Base-by-base conservation (phyloP, 2,329 filamentous ascomycete genomes). In the Dothidotthia symphoricarpi region DNA sequence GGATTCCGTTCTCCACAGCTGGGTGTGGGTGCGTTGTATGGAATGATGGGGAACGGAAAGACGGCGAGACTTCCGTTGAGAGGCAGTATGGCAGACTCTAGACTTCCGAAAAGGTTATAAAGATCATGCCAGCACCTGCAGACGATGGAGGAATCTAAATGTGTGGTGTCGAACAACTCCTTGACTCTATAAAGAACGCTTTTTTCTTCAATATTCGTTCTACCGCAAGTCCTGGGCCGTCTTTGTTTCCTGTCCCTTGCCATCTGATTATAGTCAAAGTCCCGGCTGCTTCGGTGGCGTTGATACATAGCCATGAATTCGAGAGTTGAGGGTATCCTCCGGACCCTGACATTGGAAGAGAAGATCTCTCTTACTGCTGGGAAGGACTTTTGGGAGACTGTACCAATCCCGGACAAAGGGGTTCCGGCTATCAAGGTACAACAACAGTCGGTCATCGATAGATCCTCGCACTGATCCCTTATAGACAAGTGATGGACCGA, bases 371-470 rank as follows among this genome's bases (percentile, higher is more conserved):
- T 65, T 9, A 51, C 64, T 34, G 59, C 61, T 24, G 61, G 61
- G n/a, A 64, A 61, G 33, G 81, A 85, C 65, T 83, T 85, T 57
- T 86, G 82, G 82, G 81, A 85, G 57, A 84, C 82, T 16, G 76
- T 80, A 42, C 64, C 76, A 7, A 66, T 85, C 4, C 75, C 76
- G 3, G 59, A 76, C 6, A 74, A 82, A 50, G 75, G 76, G 2
- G 72, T 86, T 7, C 81, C 82, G 5, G 76, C 81, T 0, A 69
- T 86, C 14, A 65, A 64, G 43, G 61, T 63, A 52, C 12, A 36
- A 11, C 11, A 5, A 16, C 9, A 11, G 10, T 24, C 3, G n/a
- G 3, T 3, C 7, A 12, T 9, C 11, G 7, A 3, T 14, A 8
- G 5, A 12, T 11, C 19, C 10, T 17, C 12, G 25, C 19, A 16